phyloP scores from a whole-genome alignment of 1,284 basidiomycete genomes.

The Pterulicium gracile region DNA sequence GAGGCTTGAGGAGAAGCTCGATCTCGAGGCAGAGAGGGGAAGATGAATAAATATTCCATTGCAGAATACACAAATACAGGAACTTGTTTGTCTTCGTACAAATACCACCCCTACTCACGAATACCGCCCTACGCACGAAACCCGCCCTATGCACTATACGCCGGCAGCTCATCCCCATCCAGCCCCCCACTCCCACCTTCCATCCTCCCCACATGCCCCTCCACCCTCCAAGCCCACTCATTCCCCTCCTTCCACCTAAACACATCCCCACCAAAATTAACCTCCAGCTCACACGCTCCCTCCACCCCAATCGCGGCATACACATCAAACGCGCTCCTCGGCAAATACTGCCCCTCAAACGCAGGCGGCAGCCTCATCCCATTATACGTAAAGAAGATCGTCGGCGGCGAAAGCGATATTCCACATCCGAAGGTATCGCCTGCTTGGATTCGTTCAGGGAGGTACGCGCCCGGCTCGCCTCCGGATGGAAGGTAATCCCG shows the following conservation, averaged over 20 bases:
- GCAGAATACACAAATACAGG: too few species aligned
- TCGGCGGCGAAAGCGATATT: conserved; percentile 39
- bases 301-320: conserved; percentile 55
- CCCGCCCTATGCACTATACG: too few species aligned
- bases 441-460: conserved; percentile 20
- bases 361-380: conserved; percentile 45
- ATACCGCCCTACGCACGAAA: too few species aligned
- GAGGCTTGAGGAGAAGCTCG: too few species aligned
- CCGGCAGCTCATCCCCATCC: conserved; percentile 17
- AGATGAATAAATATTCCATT: too few species aligned
- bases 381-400: conserved; percentile 59
- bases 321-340: conserved; percentile 38
- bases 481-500: conserved; percentile 35
- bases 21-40: too few species aligned
- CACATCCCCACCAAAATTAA: conserved; percentile 51
- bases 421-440: conserved; percentile 54
- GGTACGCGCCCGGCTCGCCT: conserved; percentile 13
- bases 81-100: too few species aligned
- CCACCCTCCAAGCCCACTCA: conserved; percentile 48
- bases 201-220: conserved; percentile 41
- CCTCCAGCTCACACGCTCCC: conserved; percentile 40
- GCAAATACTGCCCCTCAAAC: conserved; percentile 48
- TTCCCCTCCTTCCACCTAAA: conserved; percentile 56
- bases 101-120: too few species aligned
- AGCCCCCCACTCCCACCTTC: conserved; percentile 12